Evolutionary conservation across 2,329 filamentous ascomycete genomes (phyloP).

Genomic region (Sporothrix dimorphospora): DNA sequence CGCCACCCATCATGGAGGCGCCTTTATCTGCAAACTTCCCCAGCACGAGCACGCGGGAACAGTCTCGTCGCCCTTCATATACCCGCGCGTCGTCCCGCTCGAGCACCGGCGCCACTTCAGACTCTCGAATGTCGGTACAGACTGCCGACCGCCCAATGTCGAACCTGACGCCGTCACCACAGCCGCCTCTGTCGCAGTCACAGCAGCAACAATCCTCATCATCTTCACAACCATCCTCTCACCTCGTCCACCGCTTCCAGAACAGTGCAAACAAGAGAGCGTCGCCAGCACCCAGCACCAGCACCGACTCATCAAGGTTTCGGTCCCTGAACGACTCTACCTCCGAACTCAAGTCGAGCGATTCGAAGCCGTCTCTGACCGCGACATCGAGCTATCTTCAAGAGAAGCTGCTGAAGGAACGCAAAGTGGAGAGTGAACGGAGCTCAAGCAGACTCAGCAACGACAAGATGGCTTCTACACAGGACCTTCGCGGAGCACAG

Average conservation of each 20-base stretch:
- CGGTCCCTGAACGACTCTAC: conserved; percentile 36
- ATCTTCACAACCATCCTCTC: conserved; percentile 19
- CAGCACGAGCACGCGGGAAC: conserved; percentile 24
- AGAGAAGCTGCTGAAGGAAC: conserved; percentile 57
- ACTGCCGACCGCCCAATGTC: conserved; percentile 22
- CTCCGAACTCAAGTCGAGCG: conserved; percentile 45
- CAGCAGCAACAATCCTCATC: not conserved
- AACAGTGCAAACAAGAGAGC: conserved; percentile 19
- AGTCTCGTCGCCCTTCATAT: conserved; percentile 26
- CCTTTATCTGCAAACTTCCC: conserved; percentile 23
- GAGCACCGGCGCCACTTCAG: conserved; percentile 19
- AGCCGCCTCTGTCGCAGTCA: conserved; percentile 18
- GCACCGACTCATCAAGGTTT: conserved; percentile 24
- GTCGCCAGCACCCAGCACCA: conserved; percentile 26
- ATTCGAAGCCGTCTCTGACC: conserved; percentile 45
- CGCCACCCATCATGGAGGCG: conserved; percentile 29
- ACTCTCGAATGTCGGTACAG: conserved; percentile 12
- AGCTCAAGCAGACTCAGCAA: conserved; percentile 43
- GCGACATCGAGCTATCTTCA: conserved; percentile 57
- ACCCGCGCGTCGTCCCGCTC: conserved; percentile 30
- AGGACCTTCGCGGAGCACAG: conserved; percentile 45
- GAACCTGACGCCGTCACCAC: conserved; percentile 29
- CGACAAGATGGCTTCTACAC: conserved; percentile 45
- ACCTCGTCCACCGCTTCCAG: conserved; percentile 31
- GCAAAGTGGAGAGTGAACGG: conserved; percentile 54